These are phyloP conservation scores for Yamadazyma diddensiae DNA, from an alignment of 1,139 yeast genomes.

Conservation along the genomic window DNA sequence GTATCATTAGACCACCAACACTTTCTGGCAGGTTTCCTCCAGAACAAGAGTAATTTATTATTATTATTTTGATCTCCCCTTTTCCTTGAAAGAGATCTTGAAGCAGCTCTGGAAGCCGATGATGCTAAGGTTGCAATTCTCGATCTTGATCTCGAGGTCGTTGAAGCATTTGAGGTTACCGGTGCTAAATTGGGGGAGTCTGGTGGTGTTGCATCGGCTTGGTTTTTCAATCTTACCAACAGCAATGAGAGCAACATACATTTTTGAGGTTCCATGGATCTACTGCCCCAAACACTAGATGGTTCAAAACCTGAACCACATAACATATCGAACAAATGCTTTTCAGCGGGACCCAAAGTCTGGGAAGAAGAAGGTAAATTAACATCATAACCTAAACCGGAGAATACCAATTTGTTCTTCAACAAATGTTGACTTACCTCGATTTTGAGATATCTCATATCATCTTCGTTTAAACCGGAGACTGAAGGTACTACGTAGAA, in stretches of 20 bases:
- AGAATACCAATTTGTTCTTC: slow-evolving; percentile 60
- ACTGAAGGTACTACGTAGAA: slow-evolving; percentile 84
- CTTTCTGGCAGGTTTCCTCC: slow-evolving; percentile 98
- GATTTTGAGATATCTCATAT: slow-evolving; percentile 63
- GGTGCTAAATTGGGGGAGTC: slow-evolving; percentile 51
- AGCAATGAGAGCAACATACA: slow-evolving; percentile 85
- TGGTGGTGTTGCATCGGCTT: slow-evolving; percentile 32
- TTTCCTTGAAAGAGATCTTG: slow-evolving; percentile 51
- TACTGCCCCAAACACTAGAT: slow-evolving; percentile 79
- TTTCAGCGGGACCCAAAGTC: slow-evolving; percentile 85
- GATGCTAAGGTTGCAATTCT: slow-evolving; percentile 42
- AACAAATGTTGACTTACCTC: slow-evolving; percentile 59
- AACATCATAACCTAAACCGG: slow-evolving; percentile 58
- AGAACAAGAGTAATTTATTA: slow-evolving; percentile 81
- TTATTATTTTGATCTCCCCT: slow-evolving; percentile 35
- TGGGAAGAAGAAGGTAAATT: slow-evolving; percentile 25
- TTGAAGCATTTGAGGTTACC: slow-evolving; percentile 40
- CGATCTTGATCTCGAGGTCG: slow-evolving; percentile 42
- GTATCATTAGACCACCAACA: slow-evolving; percentile 96
- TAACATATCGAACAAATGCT: slow-evolving; percentile 90
- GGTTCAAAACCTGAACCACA: slow-evolving; percentile 82
- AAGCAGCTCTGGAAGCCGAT: slow-evolving; percentile 46
- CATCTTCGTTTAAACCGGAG: slow-evolving; percentile 45
- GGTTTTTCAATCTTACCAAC: slow-evolving; percentile 60
- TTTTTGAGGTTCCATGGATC: slow-evolving; percentile 80